Evolutionary conservation across 495 filamentous ascomycete genomes (phyloP).

Genomic region (Aspergillus funiculosus): DNA sequence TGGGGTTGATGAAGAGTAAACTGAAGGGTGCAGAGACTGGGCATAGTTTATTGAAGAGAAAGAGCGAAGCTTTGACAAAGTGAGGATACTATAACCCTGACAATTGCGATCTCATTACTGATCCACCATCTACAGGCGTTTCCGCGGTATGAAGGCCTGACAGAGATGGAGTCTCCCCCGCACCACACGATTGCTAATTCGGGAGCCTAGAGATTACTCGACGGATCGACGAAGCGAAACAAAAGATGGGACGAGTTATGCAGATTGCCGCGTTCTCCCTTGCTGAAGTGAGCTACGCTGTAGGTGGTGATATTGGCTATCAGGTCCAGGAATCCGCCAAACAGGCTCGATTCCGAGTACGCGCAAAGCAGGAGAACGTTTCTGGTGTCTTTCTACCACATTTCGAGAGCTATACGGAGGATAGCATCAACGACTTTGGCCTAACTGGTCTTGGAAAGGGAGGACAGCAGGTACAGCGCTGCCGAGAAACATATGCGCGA

Average conservation of each 20-base stretch:
- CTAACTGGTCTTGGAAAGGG: constrained; percentile 95
- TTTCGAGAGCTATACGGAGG: constrained; percentile 77
- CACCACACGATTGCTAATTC: constrained; percentile 26
- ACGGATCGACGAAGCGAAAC: constrained; percentile 97
- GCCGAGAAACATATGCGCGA: constrained; percentile 93
- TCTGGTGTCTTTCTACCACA: constrained; percentile 89
- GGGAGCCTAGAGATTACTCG: constrained; percentile 74
- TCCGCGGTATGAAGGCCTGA: constrained; percentile 59
- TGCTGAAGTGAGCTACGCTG: constrained; percentile 95
- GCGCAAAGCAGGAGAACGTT: constrained; percentile 96
- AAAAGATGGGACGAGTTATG: constrained; percentile 99
- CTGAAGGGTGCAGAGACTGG: constrained; percentile 93
- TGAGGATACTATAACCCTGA: constrained; percentile 30
- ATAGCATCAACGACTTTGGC: constrained; percentile 92
- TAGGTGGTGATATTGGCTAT: constrained; percentile 91
- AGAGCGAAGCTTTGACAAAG: constrained; percentile 91
- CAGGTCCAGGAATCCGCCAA: constrained; percentile 96
- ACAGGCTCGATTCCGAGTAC: constrained; percentile 81
- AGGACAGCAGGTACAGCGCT: constrained; percentile 92
- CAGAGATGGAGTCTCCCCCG: constrained; percentile 19
- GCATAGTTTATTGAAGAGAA: constrained; percentile 81
- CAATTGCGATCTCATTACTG: constrained; percentile 9
- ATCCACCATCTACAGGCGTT: constrained; percentile 53
- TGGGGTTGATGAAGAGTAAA: constrained; percentile 97
- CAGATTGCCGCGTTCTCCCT: constrained; percentile 97